Base-by-base conservation (phyloP, 371 early-diverging fungal genomes). In the Dentiscutata heterogama region DNA sequence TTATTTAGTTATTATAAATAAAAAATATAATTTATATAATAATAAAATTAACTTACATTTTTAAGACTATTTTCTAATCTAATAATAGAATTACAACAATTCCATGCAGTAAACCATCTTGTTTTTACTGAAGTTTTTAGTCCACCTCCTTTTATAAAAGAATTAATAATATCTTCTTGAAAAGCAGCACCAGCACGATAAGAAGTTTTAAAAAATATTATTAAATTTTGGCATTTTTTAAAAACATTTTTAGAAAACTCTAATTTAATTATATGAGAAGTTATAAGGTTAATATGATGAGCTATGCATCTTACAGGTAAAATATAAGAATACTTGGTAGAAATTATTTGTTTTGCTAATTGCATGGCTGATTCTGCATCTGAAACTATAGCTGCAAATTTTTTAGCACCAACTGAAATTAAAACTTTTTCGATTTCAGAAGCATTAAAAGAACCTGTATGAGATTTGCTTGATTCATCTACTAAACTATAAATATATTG, bases 51-150 rank as follows among this genome's bases (percentile, higher is more conserved):
- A 67, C 46, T 39, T 67, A 67, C 42, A 39, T 67, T 18, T 67
- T 67, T 67, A 20, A 67, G 42, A 35, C 42, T 39, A 67, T 39
- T 67, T 39, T 67, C 68, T 39, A 67, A 22, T 6, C 68, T 13
- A 16, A 67, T 35, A 20, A 67, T 67, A 3, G 42, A 67, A 39
- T 67, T 27, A 67, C 68, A 39, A 27, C 68, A 67, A 67, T 42
- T 39, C 68, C 68, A 67, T 67, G 68, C 20, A 18, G 68, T 67
- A 7, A 39, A 39, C 68, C 68, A 42, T 35, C 68, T 67, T 13
- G 68, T 67, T 42, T 46, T 67, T 10, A 67, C 68, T 67, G 68
- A 42, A 10, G 46, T 67, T 67, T 67, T 67, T 67, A 67, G 25
- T 13, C 1, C 46, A 5, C 42, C 68, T 18, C 42, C 68, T 39